phyloP scores from a whole-genome alignment of 2,329 filamentous ascomycete species.

The Paracamarosporium sp. region DNA sequence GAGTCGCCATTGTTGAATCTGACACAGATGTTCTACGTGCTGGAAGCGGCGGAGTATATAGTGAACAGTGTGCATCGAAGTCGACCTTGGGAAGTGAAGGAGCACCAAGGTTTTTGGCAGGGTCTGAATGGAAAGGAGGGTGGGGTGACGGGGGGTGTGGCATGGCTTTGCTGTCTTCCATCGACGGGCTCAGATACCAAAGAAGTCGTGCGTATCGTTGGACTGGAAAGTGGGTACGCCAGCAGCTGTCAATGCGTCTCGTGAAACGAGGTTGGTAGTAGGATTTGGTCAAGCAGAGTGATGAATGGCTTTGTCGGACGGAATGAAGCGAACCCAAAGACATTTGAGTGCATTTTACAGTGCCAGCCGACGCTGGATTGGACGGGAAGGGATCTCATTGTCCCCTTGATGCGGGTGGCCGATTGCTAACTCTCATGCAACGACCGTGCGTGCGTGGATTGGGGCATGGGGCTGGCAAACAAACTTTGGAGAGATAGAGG shows the following conservation, averaged over 20 bases:
- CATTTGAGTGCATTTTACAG: slow-evolving; percentile 36
- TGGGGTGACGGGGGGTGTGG: slow-evolving; percentile 36
- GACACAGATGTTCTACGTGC: slow-evolving; percentile 17
- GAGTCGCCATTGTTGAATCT: slow-evolving; percentile 21
- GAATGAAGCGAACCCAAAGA: slow-evolving; percentile 41
- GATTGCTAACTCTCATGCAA: slow-evolving; percentile 41
- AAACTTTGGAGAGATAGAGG: slow-evolving; percentile 25
- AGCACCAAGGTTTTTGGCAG: slow-evolving; percentile 23
- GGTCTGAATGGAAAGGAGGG: slow-evolving; percentile 26
- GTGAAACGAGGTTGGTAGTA: slow-evolving; percentile 37
- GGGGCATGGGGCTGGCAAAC: slow-evolving; percentile 32
- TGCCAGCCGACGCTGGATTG: slow-evolving; percentile 27
- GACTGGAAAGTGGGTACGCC: slow-evolving; percentile 20
- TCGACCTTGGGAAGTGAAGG: slow-evolving; percentile 21
- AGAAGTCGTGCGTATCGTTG: slow-evolving; percentile 23
- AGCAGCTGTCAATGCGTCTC: slow-evolving; percentile 32
- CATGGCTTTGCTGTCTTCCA: slow-evolving; percentile 39
- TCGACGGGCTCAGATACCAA: slow-evolving; percentile 21
- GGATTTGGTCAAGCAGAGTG: slow-evolving; percentile 18
- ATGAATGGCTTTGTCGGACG: slow-evolving; percentile 28
- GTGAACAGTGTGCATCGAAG: slow-evolving; percentile 24
- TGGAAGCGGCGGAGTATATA: slow-evolving; percentile 20
- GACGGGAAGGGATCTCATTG: slow-evolving; percentile 34
- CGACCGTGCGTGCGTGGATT: slow-evolving; percentile 31
- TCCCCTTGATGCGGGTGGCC: slow-evolving; percentile 36